A percentile compares a stretch with the other conserved stretches of the same genome.
Conservation (phyloP, 225 moss, liverwort and hornwort genomes). For the Physcomitrellopsis africana region DNA sequence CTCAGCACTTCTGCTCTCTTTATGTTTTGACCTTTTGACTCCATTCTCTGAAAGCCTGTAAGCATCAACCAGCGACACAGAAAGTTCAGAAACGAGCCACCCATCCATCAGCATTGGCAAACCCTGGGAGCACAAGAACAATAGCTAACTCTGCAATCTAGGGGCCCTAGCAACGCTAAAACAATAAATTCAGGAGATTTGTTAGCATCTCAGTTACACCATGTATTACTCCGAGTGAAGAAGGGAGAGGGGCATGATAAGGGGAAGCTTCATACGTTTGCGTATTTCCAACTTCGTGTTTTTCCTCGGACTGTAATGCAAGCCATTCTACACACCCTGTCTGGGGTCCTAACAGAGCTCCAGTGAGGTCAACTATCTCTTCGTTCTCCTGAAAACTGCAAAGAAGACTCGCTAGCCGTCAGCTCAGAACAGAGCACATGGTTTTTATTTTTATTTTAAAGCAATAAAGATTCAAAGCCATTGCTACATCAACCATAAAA, state of each 20-base stretch:
- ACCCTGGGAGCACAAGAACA: background rate
- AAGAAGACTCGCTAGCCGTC: constrained; percentile 15
- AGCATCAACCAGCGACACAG: background rate
- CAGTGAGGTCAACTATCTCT: constrained; percentile 82
- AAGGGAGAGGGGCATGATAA: background rate
- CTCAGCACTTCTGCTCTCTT: constrained; percentile 30
- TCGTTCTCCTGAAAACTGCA: constrained; percentile 95
- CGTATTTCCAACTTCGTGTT: constrained; percentile 12
- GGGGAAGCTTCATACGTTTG: constrained; percentile 39
- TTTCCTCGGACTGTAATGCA: constrained; percentile 29
- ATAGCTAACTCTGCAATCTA: background rate
- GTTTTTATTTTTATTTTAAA: background rate
- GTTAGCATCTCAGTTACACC: background rate
- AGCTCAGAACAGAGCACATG: background rate
- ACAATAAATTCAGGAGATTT: background rate
- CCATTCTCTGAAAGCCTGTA: constrained; percentile 52
- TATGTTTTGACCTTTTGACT: constrained; percentile 28
- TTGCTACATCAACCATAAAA: background rate
- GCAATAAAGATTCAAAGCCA: background rate
- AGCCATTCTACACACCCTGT: constrained; percentile 89
- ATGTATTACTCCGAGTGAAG: background rate
- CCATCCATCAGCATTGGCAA: background rate
- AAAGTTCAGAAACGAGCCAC: background rate
- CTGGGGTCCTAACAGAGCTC: constrained; percentile 61
- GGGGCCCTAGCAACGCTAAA: background rate